Conservation (phyloP, 2,329 filamentous ascomycete species). For the Colletotrichum salicis region DNA sequence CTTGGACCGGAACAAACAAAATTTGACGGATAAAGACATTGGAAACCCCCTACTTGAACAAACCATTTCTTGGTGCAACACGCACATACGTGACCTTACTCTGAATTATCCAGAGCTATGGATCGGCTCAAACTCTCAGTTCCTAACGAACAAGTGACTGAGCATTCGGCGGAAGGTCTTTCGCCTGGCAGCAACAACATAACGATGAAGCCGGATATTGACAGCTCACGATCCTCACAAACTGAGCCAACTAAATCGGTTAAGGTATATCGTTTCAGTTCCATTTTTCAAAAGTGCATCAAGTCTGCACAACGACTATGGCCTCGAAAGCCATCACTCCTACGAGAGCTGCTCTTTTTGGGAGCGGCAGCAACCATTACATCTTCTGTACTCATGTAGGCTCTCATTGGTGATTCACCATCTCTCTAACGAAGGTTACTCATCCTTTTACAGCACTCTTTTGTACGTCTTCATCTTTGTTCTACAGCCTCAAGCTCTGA, state of each 20-base stretch:
- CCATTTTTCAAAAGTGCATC: neutral
- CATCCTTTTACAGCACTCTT: neutral
- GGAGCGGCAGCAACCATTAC: neutral
- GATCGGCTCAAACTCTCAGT: neutral
- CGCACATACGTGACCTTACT: neutral
- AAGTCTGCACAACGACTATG: neutral
- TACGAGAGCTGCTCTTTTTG: neutral
- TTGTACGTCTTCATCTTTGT: constrained; percentile 5
- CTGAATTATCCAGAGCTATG: neutral
- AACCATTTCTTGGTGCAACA: neutral
- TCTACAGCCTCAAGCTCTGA: neutral
- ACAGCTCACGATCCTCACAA: neutral
- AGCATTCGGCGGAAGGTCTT: neutral
- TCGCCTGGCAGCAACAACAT: neutral
- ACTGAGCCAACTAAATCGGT: neutral
- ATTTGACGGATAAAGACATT: neutral
- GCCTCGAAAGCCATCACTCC: neutral
- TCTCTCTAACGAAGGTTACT: neutral
- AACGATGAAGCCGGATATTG: neutral
- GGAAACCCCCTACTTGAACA: too few relatives aligned
- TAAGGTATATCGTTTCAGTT: neutral
- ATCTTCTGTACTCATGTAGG: neutral
- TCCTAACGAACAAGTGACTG: neutral
- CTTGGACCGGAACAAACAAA: neutral
- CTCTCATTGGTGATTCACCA: neutral